phyloP scores from a whole-genome alignment of 148 eudicot species.

The Limonium bicolor region DNA sequence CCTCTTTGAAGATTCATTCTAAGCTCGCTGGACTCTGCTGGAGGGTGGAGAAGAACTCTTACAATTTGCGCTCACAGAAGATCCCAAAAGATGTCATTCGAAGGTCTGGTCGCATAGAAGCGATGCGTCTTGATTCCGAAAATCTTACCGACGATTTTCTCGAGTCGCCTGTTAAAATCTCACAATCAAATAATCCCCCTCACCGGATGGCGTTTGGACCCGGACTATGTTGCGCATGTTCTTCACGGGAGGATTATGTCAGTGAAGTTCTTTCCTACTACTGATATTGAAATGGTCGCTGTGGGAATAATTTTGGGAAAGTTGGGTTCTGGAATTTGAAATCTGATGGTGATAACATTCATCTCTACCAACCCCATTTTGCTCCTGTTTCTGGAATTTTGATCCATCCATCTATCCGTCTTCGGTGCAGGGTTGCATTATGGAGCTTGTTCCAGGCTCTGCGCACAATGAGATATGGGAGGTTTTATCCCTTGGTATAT shows the following conservation, averaged over 20 bases:
- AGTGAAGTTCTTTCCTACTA: conserved; percentile 51
- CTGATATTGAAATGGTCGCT: conserved; percentile 39
- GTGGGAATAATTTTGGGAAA: conserved; percentile 63
- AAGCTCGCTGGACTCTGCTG: conserved; percentile 39
- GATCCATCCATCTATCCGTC: too few relatives aligned
- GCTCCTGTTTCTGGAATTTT: conserved; percentile 56
- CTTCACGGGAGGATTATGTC: conserved; percentile 46
- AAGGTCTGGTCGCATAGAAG: conserved; percentile 45
- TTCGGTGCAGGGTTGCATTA: too few relatives aligned
- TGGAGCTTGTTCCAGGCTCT: too few relatives aligned
- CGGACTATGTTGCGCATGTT: conserved; percentile 59
- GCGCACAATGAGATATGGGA: too few relatives aligned
- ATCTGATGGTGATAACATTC: conserved; percentile 32
- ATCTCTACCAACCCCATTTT: conserved; percentile 50
- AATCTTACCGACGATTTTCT: conserved; percentile 29
- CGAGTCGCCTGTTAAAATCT: conserved; percentile 13
- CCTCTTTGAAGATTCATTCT: conserved; percentile 68
- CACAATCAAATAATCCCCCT: conserved; percentile 7
- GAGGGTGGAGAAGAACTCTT: conserved; percentile 40
- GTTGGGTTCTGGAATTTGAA: conserved; percentile 85
- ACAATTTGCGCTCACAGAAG: conserved; percentile 38
- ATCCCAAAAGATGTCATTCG: conserved; percentile 39
- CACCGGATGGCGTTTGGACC: conserved; percentile 20
- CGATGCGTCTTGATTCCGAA: conserved; percentile 41
- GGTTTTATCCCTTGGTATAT: too few relatives aligned